These are phyloP conservation scores for Rubia balearica DNA, from an alignment of 305 asterid species.

Conservation along the genomic window DNA sequence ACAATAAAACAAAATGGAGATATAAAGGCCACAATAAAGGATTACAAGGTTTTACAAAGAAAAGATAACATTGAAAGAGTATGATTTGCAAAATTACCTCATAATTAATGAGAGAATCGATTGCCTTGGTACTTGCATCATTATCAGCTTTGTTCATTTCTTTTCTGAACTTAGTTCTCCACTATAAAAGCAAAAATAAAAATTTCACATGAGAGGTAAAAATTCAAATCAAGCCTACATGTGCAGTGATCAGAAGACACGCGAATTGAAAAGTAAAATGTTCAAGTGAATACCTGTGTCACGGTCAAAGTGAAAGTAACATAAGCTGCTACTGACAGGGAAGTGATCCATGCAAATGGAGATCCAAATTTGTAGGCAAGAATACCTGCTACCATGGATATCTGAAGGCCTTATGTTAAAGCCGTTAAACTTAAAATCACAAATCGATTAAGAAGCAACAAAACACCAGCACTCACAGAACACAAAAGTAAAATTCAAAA, in stretches of 20 bases:
- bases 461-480: conserved; percentile 7
- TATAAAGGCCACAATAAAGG: conserved; percentile 16
- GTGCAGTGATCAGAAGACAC: conserved; percentile 11
- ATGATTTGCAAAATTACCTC: conserved; percentile 49
- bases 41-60: neutral
- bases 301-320: conserved; percentile 69
- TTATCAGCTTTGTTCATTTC: conserved; percentile 96
- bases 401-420: conserved; percentile 52
- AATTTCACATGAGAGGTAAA: neutral
- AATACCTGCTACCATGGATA: conserved; percentile 90
- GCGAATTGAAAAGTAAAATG: neutral
- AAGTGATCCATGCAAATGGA: conserved; percentile 93
- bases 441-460: conserved; percentile 16
- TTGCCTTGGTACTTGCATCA: conserved; percentile 85
- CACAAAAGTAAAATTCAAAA: neutral
- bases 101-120: conserved; percentile 90
- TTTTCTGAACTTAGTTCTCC: conserved; percentile 98
- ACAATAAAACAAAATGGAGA: conserved; percentile 27
- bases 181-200: conserved; percentile 40
- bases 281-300: conserved; percentile 61
- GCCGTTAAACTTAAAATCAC: conserved; percentile 19
- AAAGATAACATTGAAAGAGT: conserved; percentile 11
- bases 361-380: conserved; percentile 98
- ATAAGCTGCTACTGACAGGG: conserved; percentile 79
- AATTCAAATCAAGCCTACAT: neutral